Evolutionary conservation across 1,284 basidiomycete species (phyloP), one percentile per base, ranked within the genome.

Genomic region (Cryptococcus wingfieldii): DNA sequence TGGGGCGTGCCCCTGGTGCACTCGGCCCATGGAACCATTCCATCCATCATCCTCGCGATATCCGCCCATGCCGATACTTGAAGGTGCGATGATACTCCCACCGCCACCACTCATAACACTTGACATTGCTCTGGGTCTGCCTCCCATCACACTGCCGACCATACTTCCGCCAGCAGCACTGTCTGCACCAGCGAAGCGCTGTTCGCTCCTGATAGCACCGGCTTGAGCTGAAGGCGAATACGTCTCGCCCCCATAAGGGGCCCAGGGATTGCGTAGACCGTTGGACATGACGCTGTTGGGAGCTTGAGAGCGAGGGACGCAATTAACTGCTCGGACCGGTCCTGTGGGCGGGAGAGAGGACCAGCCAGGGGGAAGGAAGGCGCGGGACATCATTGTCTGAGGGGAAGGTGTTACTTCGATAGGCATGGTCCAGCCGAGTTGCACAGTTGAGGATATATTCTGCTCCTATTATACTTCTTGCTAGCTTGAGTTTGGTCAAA

Each of bases 201-300:
- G 55, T n/a, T 42, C 47, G 5, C 43, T 34, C 5, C 19, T 27
- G 18, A 43, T n/a, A 1, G 38, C 50, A 18, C 23, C 47, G 6
- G 43, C 38, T 19, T 49, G 47, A 10, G 44, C 28, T n/a, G 56
- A 39, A 10, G 67, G 67, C 9, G 45, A 45, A 48, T 69, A 69
- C 0, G 63, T 61, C 28, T 64, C 65, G 1, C 69, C 65, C 0
- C 54, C 47, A 48, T 67, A 65, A 2, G 65, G 61, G 23, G 65
- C 62, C 59, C 62, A 71, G 2, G 66, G 66, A 49, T 68, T 69
- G 5, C 66, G 50, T 18, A 66, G 34, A 9, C 69, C 69, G 45
- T 69, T 69, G n/a, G 69, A 63, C 10, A 66, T 46, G 48, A 64
- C 48, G 25, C 55, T 38, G 18, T 56, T 54, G 5, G 59, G 57